A percentile compares a stretch with the other conserved stretches of the same genome.
phyloP scores from a whole-genome alignment of 768 basidiomycete species.

The Leccinum longicurvipes region DNA sequence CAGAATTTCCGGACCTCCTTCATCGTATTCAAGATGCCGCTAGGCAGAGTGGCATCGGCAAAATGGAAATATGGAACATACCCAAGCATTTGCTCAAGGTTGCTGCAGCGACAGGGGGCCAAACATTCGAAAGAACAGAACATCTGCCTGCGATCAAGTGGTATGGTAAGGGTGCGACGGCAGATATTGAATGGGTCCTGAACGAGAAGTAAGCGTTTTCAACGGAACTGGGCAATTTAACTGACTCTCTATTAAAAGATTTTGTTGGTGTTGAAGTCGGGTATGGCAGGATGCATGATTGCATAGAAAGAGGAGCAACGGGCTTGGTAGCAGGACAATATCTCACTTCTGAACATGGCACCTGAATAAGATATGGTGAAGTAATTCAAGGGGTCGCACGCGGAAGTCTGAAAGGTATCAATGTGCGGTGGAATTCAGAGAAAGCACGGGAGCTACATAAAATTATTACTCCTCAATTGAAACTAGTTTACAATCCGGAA shows the following conservation, averaged over 20 bases:
- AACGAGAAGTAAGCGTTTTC: constrained; percentile 43
- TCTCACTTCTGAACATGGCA: neutral
- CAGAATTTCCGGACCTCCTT: constrained; percentile 36
- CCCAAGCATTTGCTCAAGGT: constrained; percentile 30
- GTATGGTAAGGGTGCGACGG: constrained; percentile 40
- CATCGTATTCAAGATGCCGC: constrained; percentile 35
- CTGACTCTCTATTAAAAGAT: constrained; percentile 24
- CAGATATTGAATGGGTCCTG: constrained; percentile 41
- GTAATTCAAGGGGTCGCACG: too few relatives aligned
- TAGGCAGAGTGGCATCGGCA: constrained; percentile 30
- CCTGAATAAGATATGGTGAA: too few relatives aligned
- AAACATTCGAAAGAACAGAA: constrained; percentile 32
- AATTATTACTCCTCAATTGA: too few relatives aligned
- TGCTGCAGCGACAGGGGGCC: constrained; percentile 31
- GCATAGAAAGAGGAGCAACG: neutral
- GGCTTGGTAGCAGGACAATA: too few relatives aligned
- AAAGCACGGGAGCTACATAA: too few relatives aligned
- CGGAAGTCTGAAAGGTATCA: too few relatives aligned
- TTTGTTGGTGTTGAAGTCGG: constrained; percentile 38
- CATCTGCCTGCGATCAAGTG: constrained; percentile 47
- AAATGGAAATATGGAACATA: constrained; percentile 49
- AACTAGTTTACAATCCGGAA: too few relatives aligned
- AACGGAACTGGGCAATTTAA: neutral
- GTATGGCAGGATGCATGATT: neutral
- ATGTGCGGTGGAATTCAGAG: too few relatives aligned